Conservation (phyloP, 129 eudicot species). For the Tagetes patula region DNA sequence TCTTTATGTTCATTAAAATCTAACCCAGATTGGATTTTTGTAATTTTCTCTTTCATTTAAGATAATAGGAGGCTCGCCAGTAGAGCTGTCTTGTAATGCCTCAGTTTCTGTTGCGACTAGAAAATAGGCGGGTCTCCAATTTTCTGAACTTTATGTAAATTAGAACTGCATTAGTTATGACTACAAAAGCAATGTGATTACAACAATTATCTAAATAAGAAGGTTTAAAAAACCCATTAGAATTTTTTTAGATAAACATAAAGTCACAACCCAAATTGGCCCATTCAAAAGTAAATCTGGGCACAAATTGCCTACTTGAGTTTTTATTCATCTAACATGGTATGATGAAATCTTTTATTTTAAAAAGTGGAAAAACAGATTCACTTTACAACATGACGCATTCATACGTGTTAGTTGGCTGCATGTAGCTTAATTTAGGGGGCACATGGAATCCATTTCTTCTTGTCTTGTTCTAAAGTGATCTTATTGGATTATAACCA, state of each 20-base stretch:
- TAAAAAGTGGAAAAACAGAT: constrained; percentile 14
- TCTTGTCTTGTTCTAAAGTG: constrained; percentile 35
- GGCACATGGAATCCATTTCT: constrained; percentile 28
- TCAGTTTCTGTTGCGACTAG: not conserved
- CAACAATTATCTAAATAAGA: not conserved
- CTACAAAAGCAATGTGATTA: not conserved
- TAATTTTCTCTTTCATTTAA: constrained; percentile 3
- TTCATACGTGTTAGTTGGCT: constrained; percentile 29
- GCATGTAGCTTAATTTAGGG: constrained; percentile 25
- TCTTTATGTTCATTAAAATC: not conserved
- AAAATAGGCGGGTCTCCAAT: not conserved
- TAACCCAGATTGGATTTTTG: not conserved
- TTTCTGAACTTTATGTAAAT: not conserved
- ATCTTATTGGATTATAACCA: constrained; percentile 25
- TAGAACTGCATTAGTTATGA: not conserved
- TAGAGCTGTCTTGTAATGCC: not conserved
- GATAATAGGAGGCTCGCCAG: constrained; percentile 1
- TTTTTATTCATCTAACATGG: not conserved
- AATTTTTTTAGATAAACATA: not conserved
- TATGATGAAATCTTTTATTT: constrained; percentile 11
- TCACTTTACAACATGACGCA: constrained; percentile 31
- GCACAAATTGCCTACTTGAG: not conserved
- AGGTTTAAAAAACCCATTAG: not conserved
- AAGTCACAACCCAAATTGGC: not conserved
- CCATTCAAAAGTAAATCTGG: not conserved